Conservation (phyloP, 768 basidiomycete species). For the Floccularia luteovirens region DNA sequence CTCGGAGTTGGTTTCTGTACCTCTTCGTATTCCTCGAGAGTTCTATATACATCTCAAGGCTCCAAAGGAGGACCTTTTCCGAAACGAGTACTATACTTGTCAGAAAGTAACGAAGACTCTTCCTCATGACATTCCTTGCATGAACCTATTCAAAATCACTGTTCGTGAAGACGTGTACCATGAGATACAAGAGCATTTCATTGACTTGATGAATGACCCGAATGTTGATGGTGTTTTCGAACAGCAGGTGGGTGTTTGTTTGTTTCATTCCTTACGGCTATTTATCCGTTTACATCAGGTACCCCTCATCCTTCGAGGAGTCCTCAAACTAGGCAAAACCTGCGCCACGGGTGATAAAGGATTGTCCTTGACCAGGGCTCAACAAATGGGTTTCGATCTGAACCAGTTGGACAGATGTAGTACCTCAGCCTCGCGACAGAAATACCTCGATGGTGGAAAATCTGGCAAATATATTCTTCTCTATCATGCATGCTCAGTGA, state of each 20-base stretch:
- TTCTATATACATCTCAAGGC: constrained; percentile 90
- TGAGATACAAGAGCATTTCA: constrained; percentile 85
- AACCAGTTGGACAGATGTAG: constrained; percentile 65
- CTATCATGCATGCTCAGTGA: constrained; percentile 77
- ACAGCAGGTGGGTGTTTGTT: constrained; percentile 54
- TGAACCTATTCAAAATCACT: constrained; percentile 75
- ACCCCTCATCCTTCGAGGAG: constrained; percentile 72
- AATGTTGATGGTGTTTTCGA: constrained; percentile 95
- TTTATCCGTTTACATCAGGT: constrained; percentile 37
- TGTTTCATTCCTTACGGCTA: background rate
- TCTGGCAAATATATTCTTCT: constrained; percentile 77
- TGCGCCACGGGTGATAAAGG: constrained; percentile 61
- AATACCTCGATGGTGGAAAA: constrained; percentile 69
- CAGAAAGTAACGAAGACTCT: constrained; percentile 72
- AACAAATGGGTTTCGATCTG: constrained; percentile 78
- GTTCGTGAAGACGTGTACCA: constrained; percentile 82
- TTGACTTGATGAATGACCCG: constrained; percentile 87
- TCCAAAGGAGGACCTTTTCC: constrained; percentile 60
- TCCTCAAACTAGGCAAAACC: constrained; percentile 79
- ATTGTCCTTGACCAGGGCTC: constrained; percentile 75
- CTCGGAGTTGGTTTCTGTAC: constrained; percentile 67
- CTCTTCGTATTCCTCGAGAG: constrained; percentile 81
- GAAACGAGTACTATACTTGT: constrained; percentile 55
- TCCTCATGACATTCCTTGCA: constrained; percentile 70
- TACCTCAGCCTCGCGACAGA: constrained; percentile 47